Base-by-base conservation (phyloP, 768 basidiomycete species). In the Boletus rex-veris region DNA sequence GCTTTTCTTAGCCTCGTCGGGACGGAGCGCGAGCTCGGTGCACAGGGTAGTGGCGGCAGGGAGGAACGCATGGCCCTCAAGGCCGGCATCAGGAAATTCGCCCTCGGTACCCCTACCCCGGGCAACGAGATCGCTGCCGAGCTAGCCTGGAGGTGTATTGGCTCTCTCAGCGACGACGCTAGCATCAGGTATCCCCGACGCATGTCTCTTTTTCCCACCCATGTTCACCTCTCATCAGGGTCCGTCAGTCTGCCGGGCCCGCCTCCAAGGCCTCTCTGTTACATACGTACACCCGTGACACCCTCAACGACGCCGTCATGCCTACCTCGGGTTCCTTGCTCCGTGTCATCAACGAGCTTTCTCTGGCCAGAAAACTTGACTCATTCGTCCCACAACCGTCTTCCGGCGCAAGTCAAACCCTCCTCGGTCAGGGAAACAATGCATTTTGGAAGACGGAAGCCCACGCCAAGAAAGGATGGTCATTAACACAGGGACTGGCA, bases 121-220 rank as follows among this genome's bases (percentile, higher is more conserved):
- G 62, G 64, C 54, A 91, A 97, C 63, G 92, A 97, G 64, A 58
- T 94, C 11, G 83, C 86, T 7, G 98, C 96, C 61, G 92, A 98
- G 65, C 84, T 83, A 16, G 84, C 88, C 3, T 70, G 90, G 49
- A 77, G 97, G 43, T 85, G 91, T 52, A 78, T 98, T 19, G 79
- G 84, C 7, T 77, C 78, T 40, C 76, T 98, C 28, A 73, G 79
- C 8, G 83, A 90, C 2, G 78, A 81, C 2, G 96, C 94, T 24
- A 93, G 91, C 3, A 75, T 95, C 39, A 90, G 88, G 93, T 91
- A 57, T 54, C 24, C 35, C 30, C 45, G 19, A 38, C 24, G 15
- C 45, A 19, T 21, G 1, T 53, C 21, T 41, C 24, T 45, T 35
- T 0, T n/a, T 39, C 31, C 14, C 0, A 15, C 36, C 10, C 43